Evolutionary conservation across 2,329 filamentous ascomycete species (phyloP).

Genomic region (Botryosphaeria dothidea): DNA sequence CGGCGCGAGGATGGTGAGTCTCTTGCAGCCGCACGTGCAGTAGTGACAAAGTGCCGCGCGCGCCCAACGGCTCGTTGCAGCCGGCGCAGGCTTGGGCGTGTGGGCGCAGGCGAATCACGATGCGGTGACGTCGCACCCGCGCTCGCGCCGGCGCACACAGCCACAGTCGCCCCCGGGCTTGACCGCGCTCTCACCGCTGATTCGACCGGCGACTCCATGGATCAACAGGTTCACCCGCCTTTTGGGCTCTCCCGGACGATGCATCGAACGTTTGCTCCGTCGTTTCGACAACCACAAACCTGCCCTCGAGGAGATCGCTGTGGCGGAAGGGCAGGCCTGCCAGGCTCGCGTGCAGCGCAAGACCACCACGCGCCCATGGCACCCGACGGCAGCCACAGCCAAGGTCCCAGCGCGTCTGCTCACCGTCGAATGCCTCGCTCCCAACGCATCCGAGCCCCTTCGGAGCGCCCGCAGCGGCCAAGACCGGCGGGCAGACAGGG

Average conservation of each 20-base stretch:
- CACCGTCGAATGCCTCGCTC: constrained; percentile 2
- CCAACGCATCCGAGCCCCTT: background rate
- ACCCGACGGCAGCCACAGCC: constrained; percentile 9
- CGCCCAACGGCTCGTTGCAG: background rate
- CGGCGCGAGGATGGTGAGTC: background rate
- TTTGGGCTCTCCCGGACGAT: constrained; percentile 1
- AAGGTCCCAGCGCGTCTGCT: background rate
- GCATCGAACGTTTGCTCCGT: background rate
- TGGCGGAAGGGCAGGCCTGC: background rate
- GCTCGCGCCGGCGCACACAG: background rate
- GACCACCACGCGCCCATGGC: constrained; percentile 7
- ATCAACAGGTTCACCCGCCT: constrained; percentile 12
- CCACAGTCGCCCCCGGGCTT: constrained; percentile 7
- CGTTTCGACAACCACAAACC: background rate
- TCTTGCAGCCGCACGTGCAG: constrained; percentile 2
- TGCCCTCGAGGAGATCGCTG: background rate
- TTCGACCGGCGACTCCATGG: constrained; percentile 3
- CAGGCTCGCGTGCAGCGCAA: constrained; percentile 11
- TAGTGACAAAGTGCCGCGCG: background rate
- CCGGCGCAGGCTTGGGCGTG: background rate
- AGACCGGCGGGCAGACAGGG: background rate
- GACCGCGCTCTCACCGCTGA: constrained; percentile 10
- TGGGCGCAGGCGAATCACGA: background rate
- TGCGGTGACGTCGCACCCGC: background rate
- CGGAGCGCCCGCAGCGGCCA: constrained; percentile 6